Percentiles rank a stretch among this genome's conserved stretches.
These are phyloP conservation scores for Yarrowia osloensis DNA, from an alignment of 805 yeast species.

Conservation along the genomic window DNA sequence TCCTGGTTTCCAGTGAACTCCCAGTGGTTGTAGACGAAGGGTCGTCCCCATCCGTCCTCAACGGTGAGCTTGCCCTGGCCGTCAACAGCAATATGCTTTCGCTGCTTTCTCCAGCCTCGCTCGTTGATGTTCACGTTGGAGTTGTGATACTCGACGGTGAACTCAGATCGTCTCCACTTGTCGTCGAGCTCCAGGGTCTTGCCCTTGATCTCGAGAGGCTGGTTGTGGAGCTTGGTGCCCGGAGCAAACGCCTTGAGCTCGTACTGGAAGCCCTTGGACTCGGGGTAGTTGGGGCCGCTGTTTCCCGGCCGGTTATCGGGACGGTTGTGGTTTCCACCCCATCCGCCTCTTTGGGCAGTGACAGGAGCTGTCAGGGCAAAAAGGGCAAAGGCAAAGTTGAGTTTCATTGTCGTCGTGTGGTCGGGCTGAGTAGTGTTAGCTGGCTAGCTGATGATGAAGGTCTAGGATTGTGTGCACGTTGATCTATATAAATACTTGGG, in stretches of 20 bases:
- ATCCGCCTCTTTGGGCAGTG: conserved; percentile 19
- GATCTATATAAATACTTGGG: conserved; percentile 8
- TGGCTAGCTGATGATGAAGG: too few relatives aligned
- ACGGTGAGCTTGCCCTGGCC: background rate
- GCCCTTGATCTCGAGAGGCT: conserved; percentile 9
- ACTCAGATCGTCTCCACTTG: background rate
- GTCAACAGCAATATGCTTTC: conserved; percentile 13
- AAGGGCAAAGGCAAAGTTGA: background rate
- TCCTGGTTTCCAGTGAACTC: conserved; percentile 23
- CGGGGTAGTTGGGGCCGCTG: background rate
- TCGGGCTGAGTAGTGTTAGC: too few relatives aligned
- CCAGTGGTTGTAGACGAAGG: conserved; percentile 6
- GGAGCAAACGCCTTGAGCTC: conserved; percentile 11
- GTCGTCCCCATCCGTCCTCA: conserved; percentile 24
- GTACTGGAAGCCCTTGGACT: conserved; percentile 24
- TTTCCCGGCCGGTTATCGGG: background rate
- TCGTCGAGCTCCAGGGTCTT: background rate
- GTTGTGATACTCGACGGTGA: conserved; percentile 20
- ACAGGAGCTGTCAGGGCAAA: conserved; percentile 18
- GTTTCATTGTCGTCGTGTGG: background rate
- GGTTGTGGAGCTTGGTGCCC: conserved; percentile 1
- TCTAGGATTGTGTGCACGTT: background rate
- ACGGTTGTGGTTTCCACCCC: background rate
- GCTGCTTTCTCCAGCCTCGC: conserved; percentile 3
- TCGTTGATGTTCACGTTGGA: conserved; percentile 22